Base-by-base conservation (phyloP, 768 basidiomycete genomes). In the Xanthoconium stramineum region DNA sequence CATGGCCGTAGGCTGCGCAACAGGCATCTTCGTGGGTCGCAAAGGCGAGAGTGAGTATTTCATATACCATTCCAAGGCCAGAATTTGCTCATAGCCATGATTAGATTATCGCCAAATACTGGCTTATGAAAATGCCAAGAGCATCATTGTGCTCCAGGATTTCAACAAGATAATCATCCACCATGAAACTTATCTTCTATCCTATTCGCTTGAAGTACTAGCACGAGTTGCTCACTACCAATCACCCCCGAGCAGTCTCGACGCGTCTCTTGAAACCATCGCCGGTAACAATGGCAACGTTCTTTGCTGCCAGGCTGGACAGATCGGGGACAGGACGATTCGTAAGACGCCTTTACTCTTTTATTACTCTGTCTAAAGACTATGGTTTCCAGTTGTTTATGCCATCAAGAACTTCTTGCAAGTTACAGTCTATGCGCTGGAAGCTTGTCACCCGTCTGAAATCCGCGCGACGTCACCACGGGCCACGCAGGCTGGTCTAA, bases 131-230 rank as follows among this genome's bases (percentile, higher is more conserved):
- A 80, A 78, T 48, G 77, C 83, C 19, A 78, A 75, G 4, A 77
- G 79, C 14, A 75, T 94, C 36, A 75, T 82, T 8, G 83, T 83
- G 0, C 69, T 92, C 17, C 81, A 80, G 57, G 69, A 75, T 0
- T 85, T 82, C 67, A 84, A 88, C 67, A 86, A 83, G 61, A 78
- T 94, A 53, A 68, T 93, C 38, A 75, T 93, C 3, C 84, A 87
- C 38, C 75, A 77, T 14, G 85, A 88, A 50, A 72, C 70, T 11
- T 75, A 77, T 1, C 71, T 94, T 5, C 59, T 81, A 20, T 79
- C 87, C 0, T 93, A 89, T 65, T 85, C 88, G 1, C 76, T 92
- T 10, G 88, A 90, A 55, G 67, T 84, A n/a, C 71, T 92, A 42
- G 83, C 81, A 0, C 81, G 83, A 24, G 78, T 86, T 12, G 81